Evolutionary conservation across 305 asterid species (phyloP), one percentile per base, ranked within the genome.

Genomic region (Plantago lanceolata): DNA sequence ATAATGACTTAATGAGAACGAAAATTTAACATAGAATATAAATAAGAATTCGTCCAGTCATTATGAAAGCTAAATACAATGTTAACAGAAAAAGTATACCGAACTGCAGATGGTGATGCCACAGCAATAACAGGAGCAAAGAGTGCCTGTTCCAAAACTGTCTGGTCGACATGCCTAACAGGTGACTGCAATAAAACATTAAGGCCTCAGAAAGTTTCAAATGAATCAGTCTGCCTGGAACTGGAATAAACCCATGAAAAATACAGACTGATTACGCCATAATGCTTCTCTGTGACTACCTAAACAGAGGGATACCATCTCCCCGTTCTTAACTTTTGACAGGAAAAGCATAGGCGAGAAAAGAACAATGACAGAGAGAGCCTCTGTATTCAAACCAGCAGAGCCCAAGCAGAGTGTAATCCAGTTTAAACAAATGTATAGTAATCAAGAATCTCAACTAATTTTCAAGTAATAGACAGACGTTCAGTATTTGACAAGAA

Each of bases 91-190:
- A 66, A 64, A 60, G 63, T 59, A 61, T 72, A 85, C 96, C 85
- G 71, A 65, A 88, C 45, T 58, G 96, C 95, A 68, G 95, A 88
- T 48, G 96, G 88, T 19, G 96, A 88, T 65, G 95, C 96, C 49
- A 86, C 90, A 21, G 96, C 80, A 64, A 88, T 79, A 73, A 86
- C 93, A 45, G 95, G 95, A 68, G 86, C 84, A 65, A 72, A 63
- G 63, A 86, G 83, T 72, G 95, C 96, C 69, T 60, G 76, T 61
- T 74, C 76, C 58, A 88, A 63, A 68, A 73, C 68, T 69, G 57
- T 56, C 52, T 76, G 79, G 76, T 86, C 90, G 76, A 81, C 84
- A 16, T 76, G 76, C 61, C 66, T 60, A 47, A 86, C 83, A 19
- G 87, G 84, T 68, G 72, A 82, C 94, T 88, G 68, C 71, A 59